Percentiles rank a stretch among this genome's conserved stretches.
These are phyloP conservation scores for Globisporangium mamillatum DNA, from an alignment of 352 stramenopile genomes.

Conservation along the genomic window DNA sequence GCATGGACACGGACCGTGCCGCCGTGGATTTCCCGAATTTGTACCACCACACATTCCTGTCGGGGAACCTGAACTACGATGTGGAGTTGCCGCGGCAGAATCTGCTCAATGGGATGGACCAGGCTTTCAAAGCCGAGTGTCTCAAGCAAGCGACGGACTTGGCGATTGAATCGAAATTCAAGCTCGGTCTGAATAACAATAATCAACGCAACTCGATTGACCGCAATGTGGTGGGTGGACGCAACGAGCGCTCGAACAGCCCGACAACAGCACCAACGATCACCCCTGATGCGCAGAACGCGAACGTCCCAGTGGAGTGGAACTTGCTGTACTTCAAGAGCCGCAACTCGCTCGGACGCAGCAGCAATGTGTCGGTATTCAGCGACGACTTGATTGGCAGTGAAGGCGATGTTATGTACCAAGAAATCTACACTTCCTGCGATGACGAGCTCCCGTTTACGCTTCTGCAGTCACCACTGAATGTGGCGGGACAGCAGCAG, in stretches of 20 bases:
- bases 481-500: not conserved
- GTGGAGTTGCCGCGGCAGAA: slow-evolving; percentile 42
- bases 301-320: slow-evolving; percentile 47
- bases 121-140: slow-evolving; percentile 74
- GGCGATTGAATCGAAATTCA: slow-evolving; percentile 62
- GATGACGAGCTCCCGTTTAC: slow-evolving; percentile 67
- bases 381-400: slow-evolving; percentile 15
- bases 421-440: slow-evolving; percentile 45
- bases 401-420: slow-evolving; percentile 39
- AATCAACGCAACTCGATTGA: slow-evolving; percentile 16
- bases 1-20: slow-evolving; percentile 71
- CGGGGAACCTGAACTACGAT: slow-evolving; percentile 81
- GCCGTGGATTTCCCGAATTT: slow-evolving; percentile 81
- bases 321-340: slow-evolving; percentile 51
- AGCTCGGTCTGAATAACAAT: slow-evolving; percentile 24
- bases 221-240: not conserved
- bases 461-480: slow-evolving; percentile 43
- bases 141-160: slow-evolving; percentile 53
- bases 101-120: slow-evolving; percentile 48
- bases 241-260: slow-evolving; percentile 9
- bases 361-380: slow-evolving; percentile 29
- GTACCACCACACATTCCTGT: slow-evolving; percentile 83
- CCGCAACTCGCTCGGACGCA: slow-evolving; percentile 31
- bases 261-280: not conserved
- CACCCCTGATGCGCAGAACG: slow-evolving; percentile 15